These are phyloP conservation scores for Xylaria sp. DNA, from an alignment of 2,329 filamentous ascomycete species.

Conservation along the genomic window DNA sequence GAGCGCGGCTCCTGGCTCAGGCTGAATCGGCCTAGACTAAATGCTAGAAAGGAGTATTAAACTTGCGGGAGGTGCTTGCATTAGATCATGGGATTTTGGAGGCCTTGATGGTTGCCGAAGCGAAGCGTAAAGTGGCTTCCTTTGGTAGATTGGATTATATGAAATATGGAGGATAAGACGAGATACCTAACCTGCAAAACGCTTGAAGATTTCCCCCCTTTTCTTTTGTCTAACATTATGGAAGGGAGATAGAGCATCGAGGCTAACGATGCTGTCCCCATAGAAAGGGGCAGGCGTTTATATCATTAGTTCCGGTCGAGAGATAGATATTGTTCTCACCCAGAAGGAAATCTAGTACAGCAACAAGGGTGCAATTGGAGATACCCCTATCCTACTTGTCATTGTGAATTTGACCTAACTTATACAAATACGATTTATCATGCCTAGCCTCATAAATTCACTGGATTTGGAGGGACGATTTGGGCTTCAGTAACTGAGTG, in stretches of 20 bases:
- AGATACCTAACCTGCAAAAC: slow-evolving; percentile 25
- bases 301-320: slow-evolving; percentile 3
- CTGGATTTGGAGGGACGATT: neutral
- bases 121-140: slow-evolving; percentile 1
- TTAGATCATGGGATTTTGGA: neutral
- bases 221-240: slow-evolving; percentile 11
- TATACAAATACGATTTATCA: neutral
- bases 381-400: neutral
- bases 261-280: neutral
- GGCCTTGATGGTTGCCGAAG: neutral
- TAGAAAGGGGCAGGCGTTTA: slow-evolving; percentile 19
- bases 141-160: slow-evolving; percentile 14
- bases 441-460: neutral
- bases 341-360: slow-evolving; percentile 11
- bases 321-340: slow-evolving; percentile 18
- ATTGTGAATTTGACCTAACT: neutral
- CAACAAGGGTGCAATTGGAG: neutral
- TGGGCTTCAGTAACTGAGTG: neutral
- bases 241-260: neutral
- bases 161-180: slow-evolving; percentile 16
- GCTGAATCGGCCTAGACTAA: slow-evolving; percentile 56
- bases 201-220: slow-evolving; percentile 4
- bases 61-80: neutral
- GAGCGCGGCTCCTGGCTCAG: slow-evolving; percentile 76
- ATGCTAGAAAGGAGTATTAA: neutral